phyloP scores from a whole-genome alignment of 306 rosid genomes.

The Hylodesmum podocarpum region DNA sequence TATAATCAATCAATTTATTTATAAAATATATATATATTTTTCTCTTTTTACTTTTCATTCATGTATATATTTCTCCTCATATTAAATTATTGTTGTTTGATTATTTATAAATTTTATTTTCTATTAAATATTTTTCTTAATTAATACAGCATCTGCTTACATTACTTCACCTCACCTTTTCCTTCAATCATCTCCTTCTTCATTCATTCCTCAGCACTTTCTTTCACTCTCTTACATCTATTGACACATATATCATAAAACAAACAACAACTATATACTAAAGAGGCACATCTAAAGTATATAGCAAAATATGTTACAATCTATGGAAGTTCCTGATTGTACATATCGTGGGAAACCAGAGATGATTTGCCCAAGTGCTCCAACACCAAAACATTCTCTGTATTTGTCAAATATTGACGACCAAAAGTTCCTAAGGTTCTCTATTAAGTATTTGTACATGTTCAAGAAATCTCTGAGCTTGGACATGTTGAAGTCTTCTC shows the following conservation, averaged over 20 bases:
- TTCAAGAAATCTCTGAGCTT: constrained; percentile 47
- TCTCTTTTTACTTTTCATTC: too few species aligned
- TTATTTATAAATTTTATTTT: too few species aligned
- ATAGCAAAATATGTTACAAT: constrained; percentile 44
- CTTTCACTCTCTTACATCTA: background rate
- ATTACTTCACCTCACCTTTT: background rate
- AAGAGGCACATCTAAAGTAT: too few species aligned
- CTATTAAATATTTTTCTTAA: too few species aligned
- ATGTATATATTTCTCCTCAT: too few species aligned
- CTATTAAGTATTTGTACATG: constrained; percentile 68
- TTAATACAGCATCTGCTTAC: background rate
- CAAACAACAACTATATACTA: background rate
- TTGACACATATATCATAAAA: background rate
- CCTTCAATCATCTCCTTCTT: background rate
- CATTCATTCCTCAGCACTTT: background rate
- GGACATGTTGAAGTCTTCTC: constrained; percentile 48
- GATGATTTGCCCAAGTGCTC: constrained; percentile 45
- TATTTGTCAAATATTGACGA: constrained; percentile 79
- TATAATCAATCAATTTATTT: too few species aligned
- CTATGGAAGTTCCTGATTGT: constrained; percentile 63
- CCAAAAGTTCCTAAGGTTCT: constrained; percentile 76
- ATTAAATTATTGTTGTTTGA: too few species aligned
- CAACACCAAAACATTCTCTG: constrained; percentile 71
- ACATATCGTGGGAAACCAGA: constrained; percentile 34
- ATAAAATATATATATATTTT: too few species aligned